Conservation (phyloP, 73 alveolate genomes). For the Stentor coeruleus region DNA sequence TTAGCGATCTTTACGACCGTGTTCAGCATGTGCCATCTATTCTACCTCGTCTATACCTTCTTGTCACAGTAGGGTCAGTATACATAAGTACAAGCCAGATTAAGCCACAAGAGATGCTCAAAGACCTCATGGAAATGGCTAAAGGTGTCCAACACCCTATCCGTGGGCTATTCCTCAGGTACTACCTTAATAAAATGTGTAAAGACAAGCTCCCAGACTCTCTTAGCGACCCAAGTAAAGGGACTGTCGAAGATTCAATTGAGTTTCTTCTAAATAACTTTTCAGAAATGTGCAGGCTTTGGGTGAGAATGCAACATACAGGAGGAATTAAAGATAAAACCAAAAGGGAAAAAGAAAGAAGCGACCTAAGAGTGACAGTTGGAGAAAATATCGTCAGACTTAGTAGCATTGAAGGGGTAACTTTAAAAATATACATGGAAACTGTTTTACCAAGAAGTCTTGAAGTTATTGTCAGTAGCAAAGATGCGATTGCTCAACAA, state of each 20-base stretch:
- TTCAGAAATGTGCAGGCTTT: conserved; percentile 95
- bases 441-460: conserved; percentile 89
- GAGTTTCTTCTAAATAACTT: conserved; percentile 86
- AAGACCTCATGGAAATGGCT: conserved; percentile 90
- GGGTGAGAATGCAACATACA: conserved; percentile 93
- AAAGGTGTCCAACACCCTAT: conserved; percentile 98
- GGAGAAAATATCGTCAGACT: conserved; percentile 96
- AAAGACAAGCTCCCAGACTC: conserved; percentile 97
- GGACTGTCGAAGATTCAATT: conserved; percentile 90
- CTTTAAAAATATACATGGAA: conserved; percentile 69
- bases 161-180: conserved; percentile 95
- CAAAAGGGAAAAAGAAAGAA: conserved; percentile 90
- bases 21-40: conserved; percentile 97
- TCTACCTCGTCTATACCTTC: conserved; percentile 91
- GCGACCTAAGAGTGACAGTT: conserved; percentile 87
- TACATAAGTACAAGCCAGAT: conserved; percentile 89
- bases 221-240: conserved; percentile 77
- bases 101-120: conserved; percentile 81
- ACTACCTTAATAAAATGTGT: conserved; percentile 90
- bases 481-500: conserved; percentile 88
- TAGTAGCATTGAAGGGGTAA: conserved; percentile 84
- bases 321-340: conserved; percentile 69
- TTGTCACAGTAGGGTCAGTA: conserved; percentile 98
- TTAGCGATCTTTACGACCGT: conserved; percentile 91
- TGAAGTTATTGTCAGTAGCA: conserved; percentile 80